Base-by-base conservation (phyloP, 192 early-diverging fungal genomes). In the Physocladia obscura region DNA sequence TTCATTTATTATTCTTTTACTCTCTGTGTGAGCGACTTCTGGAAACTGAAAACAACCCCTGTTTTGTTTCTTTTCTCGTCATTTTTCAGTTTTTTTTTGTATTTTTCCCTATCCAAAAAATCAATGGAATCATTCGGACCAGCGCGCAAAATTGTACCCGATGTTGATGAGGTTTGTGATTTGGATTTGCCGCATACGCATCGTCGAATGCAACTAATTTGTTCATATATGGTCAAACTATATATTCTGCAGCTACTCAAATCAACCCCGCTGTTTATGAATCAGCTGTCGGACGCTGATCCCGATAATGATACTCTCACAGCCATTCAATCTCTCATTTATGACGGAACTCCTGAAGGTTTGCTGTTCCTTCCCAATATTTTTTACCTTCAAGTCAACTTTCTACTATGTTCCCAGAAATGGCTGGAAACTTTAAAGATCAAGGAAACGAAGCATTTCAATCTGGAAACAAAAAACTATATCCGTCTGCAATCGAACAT, bases 391-490 rank as follows among this genome's bases (percentile, higher is more conserved):
- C 56, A 34, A 58, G 2, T 26, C 19, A 17, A 27, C 37, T n/a
- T 13, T 3, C 26, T 5, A 21, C 24, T 2, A 1, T 11, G 5
- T 38, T 47, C 82, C 78, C 84, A 86, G 88, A 91, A 69, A 85
- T 94, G 62, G 96, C 97, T 4, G 79, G 81, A 30, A 97, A 96
- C 81, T 94, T 96, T 65, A 98, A 97, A 79, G 88, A 90, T 51
- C 94, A 97, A 79, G 97, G 97, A 71, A 99, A 99, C 79, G 92
- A 93, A 17, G 81, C 84, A 54, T 98, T 94, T 80, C 84, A 90
- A 67, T 82, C 74, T 31, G 89, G 90, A 13, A 37, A 29, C 5
- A 85, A 85, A 60, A 38, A 57, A 3, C 65, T 75, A 35, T 97
- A 87, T 79, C 72, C 82, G 38, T 87, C 94, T 55, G 97, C 96